Evolutionary conservation across 1,284 basidiomycete species (phyloP).

Genomic region (Naganishia sp.): DNA sequence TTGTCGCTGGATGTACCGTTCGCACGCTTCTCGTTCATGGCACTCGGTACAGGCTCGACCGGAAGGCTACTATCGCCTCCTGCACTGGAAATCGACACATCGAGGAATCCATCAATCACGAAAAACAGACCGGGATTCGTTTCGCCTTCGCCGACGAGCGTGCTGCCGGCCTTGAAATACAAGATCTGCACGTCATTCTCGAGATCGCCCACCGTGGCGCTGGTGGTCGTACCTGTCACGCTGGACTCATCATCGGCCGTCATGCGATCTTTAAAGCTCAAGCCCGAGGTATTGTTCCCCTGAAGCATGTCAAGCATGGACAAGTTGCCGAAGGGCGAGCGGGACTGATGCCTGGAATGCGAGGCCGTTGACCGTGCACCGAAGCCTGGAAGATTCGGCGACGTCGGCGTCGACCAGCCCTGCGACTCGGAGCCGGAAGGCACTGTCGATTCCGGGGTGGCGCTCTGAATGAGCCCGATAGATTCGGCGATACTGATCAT

Average conservation of each 20-base stretch:
- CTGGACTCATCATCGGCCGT: conserved; percentile 55
- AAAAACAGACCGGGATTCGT: conserved; percentile 85
- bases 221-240: conserved; percentile 60
- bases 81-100: conserved; percentile 59
- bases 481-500: conserved; percentile 97
- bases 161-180: conserved; percentile 84
- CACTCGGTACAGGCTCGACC: conserved; percentile 24
- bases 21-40: conserved; percentile 17
- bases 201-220: conserved; percentile 61
- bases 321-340: conserved; percentile 79
- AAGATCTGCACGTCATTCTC: conserved; percentile 96
- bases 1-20: not conserved
- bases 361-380: conserved; percentile 17
- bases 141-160: conserved; percentile 86
- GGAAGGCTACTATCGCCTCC: not conserved
- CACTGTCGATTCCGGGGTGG: conserved; percentile 42
- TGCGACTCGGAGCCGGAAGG: conserved; percentile 44
- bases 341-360: conserved; percentile 53
- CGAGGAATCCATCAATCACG: conserved; percentile 95
- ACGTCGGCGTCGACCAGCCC: conserved; percentile 47
- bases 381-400: conserved; percentile 39
- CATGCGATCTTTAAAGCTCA: conserved; percentile 36
- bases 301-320: conserved; percentile 71
- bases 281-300: conserved; percentile 39
- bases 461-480: conserved; percentile 88